These are phyloP conservation scores for Nothophoma quercina DNA, from an alignment of 2,329 filamentous ascomycete species.

Conservation along the genomic window DNA sequence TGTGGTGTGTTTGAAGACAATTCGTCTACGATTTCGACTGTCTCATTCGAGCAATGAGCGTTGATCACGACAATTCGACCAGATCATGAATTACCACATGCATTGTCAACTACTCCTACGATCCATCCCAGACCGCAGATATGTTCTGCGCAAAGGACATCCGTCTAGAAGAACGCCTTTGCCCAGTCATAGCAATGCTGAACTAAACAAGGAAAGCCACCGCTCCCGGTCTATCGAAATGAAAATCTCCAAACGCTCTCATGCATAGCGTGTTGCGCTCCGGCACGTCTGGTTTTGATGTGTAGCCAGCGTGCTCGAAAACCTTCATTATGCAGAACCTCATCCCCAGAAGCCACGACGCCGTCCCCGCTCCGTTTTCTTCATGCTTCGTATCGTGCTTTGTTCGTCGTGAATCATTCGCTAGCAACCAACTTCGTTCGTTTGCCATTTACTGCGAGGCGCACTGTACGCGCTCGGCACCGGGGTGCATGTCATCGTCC, in stretches of 20 bases:
- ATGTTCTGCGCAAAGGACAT: constrained; percentile 17
- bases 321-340: constrained; percentile 13
- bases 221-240: constrained; percentile 12
- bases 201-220: constrained; percentile 18
- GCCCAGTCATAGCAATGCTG: constrained; percentile 21
- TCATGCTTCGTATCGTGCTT: constrained; percentile 15
- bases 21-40: too few species aligned
- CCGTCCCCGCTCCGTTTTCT: constrained; percentile 2
- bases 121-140: constrained; percentile 8
- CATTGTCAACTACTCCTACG: constrained; percentile 14
- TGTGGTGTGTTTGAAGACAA: too few species aligned
- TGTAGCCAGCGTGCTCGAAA: constrained; percentile 9
- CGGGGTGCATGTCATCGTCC: constrained; percentile 65
- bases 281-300: not conserved
- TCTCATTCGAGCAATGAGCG: too few species aligned
- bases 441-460: constrained; percentile 76
- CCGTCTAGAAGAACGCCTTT: constrained; percentile 20
- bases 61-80: too few species aligned
- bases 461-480: constrained; percentile 83
- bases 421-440: not conserved
- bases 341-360: constrained; percentile 19
- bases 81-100: constrained; percentile 12
- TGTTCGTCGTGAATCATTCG: constrained; percentile 17
- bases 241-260: not conserved
- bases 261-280: constrained; percentile 3